Evolutionary conservation across 257 asterid species (phyloP), one percentile per base, ranked within the genome.

Genomic region (Paraleonurus japonicus): DNA sequence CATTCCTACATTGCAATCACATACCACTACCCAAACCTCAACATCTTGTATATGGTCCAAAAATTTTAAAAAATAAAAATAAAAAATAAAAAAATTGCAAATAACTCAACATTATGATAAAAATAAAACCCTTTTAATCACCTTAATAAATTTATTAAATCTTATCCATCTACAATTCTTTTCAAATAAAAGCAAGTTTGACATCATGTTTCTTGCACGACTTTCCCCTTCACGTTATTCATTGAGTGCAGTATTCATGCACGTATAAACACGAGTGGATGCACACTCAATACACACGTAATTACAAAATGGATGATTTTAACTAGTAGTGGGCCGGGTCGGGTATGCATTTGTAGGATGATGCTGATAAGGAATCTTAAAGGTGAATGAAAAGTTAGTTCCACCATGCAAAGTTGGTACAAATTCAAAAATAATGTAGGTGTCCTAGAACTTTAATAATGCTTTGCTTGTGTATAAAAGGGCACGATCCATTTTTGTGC

Each of bases 281-380:
- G 20, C 54, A 47, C 22, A 47, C 54, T 47, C 54, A 5, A 4
- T 30, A 6, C 2, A 58, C 37, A 27, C 39, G 64, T 27, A 27
- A 55, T 23, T 55, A 55, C 9, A 28, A 4, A 5, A 61, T 19
- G 1, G 50, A 2, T 10, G 20, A 5, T 20, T 19, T 62, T 12
- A 20, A 71, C 20, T 11, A 35, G 77, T 37, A 24, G 65, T 64
- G 60, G 78, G 51, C 2, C 33, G 75, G 48, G 15, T 11, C 37
- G 64, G 76, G 55, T 24, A 22, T 47, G 59, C 15, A 69, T 15
- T 28, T 58, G 58, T 17, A 35, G 17, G 71, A 65, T 69, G 69
- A 70, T 76, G 81, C 13, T 15, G 85, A 85, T 79, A 85, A 78
- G 85, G 86, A 81, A 81, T 78, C 75, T 61, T 43, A 68, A 61